Evolutionary conservation across 108 stramenopile genomes (phyloP), one percentile per base, ranked within the genome.

Genomic region (Stephanodiscus minutulus): DNA sequence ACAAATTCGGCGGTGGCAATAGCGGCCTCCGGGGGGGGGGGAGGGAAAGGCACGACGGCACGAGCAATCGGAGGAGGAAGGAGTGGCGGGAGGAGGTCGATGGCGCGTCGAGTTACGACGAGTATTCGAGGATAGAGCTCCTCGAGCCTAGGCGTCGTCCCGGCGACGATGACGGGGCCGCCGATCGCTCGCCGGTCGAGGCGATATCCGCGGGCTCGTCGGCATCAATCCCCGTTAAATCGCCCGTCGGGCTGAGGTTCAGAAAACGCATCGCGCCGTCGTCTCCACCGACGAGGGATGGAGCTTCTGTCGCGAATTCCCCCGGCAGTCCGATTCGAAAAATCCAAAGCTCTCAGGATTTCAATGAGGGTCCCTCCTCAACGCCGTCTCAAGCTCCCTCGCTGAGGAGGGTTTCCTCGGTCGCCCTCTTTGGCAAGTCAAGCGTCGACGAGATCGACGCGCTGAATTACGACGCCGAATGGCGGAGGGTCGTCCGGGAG

Each of bases 11-110:
- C 18, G 50, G 68, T 41, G 66, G 50, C 0, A 47, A 47, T 13
- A 56, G n/a, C n/a, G n/a, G 71, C 20, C 57, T 55, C 52, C 55
- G 66, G 0, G 39, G 33, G 17, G 66, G 52, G 60, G 61, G 41
- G 5, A 72, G 66, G 48, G 46, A 24, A 49, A 18, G 31, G 7
- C 35, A 71, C 3, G 33, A 66, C 17, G 79, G 61, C 22, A 70
- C 7, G 10, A 39, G 74, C 20, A 64, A 79, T 31, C 79, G 85
- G 10, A 72, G 86, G 36, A 79, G 94, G 25, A 87, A 83, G 53
- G 72, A 81, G 41, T 96, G 94, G 94, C 84, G 86, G 55, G 70
- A 86, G 18, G 64, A 80, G 10, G 77, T 92, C 15, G 85, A 83
- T 50, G 31, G 37, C 12, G 90, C 87, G 0, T 68, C 35, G 11